Evolutionary conservation across 1,139 yeast genomes (phyloP).

Genomic region (Pneumocystis murina): DNA sequence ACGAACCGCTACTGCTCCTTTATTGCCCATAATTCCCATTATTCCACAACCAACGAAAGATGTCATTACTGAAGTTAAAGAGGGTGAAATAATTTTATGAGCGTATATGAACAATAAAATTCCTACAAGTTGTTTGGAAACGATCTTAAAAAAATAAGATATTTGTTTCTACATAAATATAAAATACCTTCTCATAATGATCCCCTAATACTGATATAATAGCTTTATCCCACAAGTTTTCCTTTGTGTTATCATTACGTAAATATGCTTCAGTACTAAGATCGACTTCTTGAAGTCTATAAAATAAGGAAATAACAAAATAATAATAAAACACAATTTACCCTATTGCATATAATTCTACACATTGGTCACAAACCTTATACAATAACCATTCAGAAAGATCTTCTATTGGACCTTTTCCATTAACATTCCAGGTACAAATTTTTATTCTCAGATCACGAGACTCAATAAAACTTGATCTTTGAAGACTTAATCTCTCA

Average conservation of each 20-base stretch:
- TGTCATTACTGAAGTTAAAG: constrained; percentile 5
- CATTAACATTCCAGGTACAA: neutral
- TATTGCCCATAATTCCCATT: constrained; percentile 10
- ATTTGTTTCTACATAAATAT: neutral
- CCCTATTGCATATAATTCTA: neutral
- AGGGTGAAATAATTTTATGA: constrained; percentile 8
- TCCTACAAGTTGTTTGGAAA: constrained; percentile 11
- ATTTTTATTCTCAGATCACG: neutral
- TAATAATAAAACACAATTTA: neutral
- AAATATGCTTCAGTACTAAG: constrained; percentile 11
- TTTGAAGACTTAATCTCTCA: neutral
- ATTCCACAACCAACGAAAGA: constrained; percentile 10
- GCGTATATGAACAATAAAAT: constrained; percentile 10
- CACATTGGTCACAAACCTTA: neutral
- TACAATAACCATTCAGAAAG: neutral
- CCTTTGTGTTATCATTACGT: constrained; percentile 4
- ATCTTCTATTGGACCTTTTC: neutral
- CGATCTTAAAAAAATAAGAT: neutral
- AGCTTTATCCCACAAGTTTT: constrained; percentile 1
- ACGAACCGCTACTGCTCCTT: constrained; percentile 11
- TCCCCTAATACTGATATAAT: constrained; percentile 10
- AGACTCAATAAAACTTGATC: neutral
- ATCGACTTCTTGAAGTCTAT: constrained; percentile 10
- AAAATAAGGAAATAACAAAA: neutral
- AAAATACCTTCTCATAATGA: constrained; percentile 4